These are phyloP conservation scores for Suhomyces yuchorum DNA, from an alignment of 1,139 yeast species.

Conservation along the genomic window DNA sequence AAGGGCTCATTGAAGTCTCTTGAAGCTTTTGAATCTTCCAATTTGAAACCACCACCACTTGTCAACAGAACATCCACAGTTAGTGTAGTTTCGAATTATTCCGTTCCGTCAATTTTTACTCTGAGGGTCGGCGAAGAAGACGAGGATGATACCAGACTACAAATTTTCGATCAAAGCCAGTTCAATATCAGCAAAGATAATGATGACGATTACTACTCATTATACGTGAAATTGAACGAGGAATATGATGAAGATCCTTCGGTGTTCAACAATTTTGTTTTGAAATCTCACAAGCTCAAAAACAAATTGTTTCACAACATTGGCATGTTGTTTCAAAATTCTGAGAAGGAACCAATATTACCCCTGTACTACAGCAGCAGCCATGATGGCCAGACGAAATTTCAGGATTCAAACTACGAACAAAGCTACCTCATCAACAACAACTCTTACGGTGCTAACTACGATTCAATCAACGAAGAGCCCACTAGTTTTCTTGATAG, in stretches of 20 bases:
- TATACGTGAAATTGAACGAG: slow-evolving; percentile 21
- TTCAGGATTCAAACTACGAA: slow-evolving; percentile 1
- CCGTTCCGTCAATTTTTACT: slow-evolving; percentile 19
- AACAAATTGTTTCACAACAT: slow-evolving; percentile 15
- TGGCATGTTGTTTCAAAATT: slow-evolving; percentile 3
- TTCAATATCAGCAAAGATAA: slow-evolving; percentile 8
- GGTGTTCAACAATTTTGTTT: slow-evolving; percentile 19
- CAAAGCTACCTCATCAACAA: slow-evolving; percentile 4
- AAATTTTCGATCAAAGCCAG: slow-evolving; percentile 5
- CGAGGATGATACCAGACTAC: slow-evolving; percentile 15
- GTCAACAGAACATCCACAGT: slow-evolving; percentile 18
- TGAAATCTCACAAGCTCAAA: slow-evolving; percentile 23
- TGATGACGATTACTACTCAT: slow-evolving; percentile 23
- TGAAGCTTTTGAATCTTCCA: background rate
- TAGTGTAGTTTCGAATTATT: slow-evolving; percentile 18
- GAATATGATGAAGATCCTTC: slow-evolving; percentile 20
- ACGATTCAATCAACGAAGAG: slow-evolving; percentile 41
- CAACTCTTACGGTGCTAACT: slow-evolving; percentile 16
- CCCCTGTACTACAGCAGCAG: slow-evolving; percentile 6
- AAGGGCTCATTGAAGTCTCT: slow-evolving; percentile 38
- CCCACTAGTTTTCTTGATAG: slow-evolving; percentile 23
- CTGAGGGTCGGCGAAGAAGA: slow-evolving; percentile 18
- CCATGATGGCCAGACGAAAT: slow-evolving; percentile 9
- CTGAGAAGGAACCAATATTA: background rate
- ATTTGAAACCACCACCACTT: slow-evolving; percentile 11